Evolutionary conservation across 2,329 filamentous ascomycete species (phyloP).

Genomic region (Paraphaeosphaeria minitans): DNA sequence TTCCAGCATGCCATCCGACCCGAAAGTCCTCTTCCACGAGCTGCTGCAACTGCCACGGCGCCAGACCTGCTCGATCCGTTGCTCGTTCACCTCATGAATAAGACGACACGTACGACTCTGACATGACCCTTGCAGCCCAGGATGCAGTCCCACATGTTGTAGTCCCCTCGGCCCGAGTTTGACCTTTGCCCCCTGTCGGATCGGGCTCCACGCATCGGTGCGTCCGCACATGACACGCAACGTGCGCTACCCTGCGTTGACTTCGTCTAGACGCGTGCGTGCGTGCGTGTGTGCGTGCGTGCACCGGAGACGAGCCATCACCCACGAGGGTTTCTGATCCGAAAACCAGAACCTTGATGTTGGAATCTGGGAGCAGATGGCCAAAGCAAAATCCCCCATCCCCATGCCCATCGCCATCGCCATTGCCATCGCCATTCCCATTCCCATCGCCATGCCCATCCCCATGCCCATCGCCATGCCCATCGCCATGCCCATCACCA

Average conservation of each 20-base stretch:
- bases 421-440: too few relatives aligned
- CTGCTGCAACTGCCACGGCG: neutral
- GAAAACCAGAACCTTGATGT: neutral
- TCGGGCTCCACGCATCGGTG: constrained; percentile 1
- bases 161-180: constrained; percentile 3
- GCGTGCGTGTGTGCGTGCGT: neutral
- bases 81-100: neutral
- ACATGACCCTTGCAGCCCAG: neutral
- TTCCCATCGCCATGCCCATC: too few relatives aligned
- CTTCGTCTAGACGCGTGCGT: neutral
- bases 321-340: neutral
- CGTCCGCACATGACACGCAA: constrained; percentile 1
- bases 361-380: neutral
- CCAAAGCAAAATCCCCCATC: neutral
- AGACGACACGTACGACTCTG: neutral
- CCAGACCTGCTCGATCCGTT: neutral
- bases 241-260: neutral
- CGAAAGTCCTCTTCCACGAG: neutral
- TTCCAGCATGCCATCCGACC: neutral
- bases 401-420: too few relatives aligned
- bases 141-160: neutral
- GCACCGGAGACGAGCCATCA: neutral
- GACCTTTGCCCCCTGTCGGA: neutral
- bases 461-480: too few relatives aligned
- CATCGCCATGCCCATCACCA: too few relatives aligned